Evolutionary conservation across 371 early-diverging fungal species (phyloP), one percentile per base, ranked within the genome.

Genomic region (Nosema muscidifuracis): DNA sequence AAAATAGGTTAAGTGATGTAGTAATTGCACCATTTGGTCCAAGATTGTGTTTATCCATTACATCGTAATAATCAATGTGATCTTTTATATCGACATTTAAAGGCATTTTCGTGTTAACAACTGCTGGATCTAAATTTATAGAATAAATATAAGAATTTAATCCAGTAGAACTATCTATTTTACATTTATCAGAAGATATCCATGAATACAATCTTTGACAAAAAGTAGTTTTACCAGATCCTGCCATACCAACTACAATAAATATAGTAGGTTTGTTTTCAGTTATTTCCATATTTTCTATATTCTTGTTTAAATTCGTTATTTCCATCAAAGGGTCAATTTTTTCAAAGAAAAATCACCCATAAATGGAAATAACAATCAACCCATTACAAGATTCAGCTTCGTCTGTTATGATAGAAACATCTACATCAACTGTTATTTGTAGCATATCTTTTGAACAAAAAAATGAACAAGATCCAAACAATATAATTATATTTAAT

Each of bases 21-120:
- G 94, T 83, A 81, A 97, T 97, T 31, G 90, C 97, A 65, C 97
- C 99, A 85, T 99, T 98, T 13, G 99, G 96, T 13, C 99, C 99
- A 43, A 97, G 86, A 75, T 89, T 89, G 81, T 95, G 91, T 89
- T 95, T 92, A 76, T 91, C 88, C 97, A 97, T 97, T 50, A 95
- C 93, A 76, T 94, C 91, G 81, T 93, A 91, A 86, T 95, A 97
- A 82, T 97, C 90, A 51, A 99, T 89, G 0, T 92, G 91, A 80
- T 97, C 97, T 47, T 95, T 85, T 73, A 99, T 95, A 82, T 99
- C 99, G 65, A 94, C 91, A 80, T 95, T 94, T 65, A 93, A 88
- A 10, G 90, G 88, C 83, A 91, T 96, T 30, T 95, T 94, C 31
- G 95, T 84, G 34, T 89, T 82, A 1, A 85, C 78, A 0, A 95